Evolutionary conservation across 1,139 yeast species (phyloP).

Genomic region (Magnusiomyces tetraspermus): DNA sequence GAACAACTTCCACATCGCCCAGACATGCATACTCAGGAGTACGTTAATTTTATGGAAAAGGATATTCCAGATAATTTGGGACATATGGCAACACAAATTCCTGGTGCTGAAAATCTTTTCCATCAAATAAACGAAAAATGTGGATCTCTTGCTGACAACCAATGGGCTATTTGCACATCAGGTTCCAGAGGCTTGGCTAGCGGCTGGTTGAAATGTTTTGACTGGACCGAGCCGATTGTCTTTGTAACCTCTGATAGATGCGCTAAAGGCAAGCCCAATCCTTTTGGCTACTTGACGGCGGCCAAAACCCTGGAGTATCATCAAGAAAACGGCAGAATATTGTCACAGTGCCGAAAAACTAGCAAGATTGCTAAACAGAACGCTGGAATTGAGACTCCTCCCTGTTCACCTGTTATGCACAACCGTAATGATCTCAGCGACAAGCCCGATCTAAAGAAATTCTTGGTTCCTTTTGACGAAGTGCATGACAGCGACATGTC

Average conservation of each 20-base stretch:
- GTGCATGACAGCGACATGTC: background rate
- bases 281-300: constrained; percentile 57
- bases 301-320: background rate
- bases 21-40: constrained; percentile 56
- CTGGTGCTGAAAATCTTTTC: constrained; percentile 62
- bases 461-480: constrained; percentile 1
- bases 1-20: constrained; percentile 46
- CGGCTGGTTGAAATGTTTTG: constrained; percentile 60
- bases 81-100: constrained; percentile 59
- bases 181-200: constrained; percentile 71
- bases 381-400: background rate
- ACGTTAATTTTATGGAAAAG: constrained; percentile 61
- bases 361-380: background rate
- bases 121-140: constrained; percentile 22
- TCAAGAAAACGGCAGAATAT: background rate
- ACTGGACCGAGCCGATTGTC: constrained; percentile 55
- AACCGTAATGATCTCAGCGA: background rate
- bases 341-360: background rate
- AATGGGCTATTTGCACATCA: constrained; percentile 78
- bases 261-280: constrained; percentile 71
- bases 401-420: background rate
- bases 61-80: constrained; percentile 66
- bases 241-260: constrained; percentile 78
- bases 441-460: background rate
- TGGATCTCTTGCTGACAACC: constrained; percentile 13